Percentiles rank a stretch among this genome's conserved stretches.
Evolutionary conservation across 73 alveolate genomes (phyloP).

Genomic region (Symbiodinium natans): DNA sequence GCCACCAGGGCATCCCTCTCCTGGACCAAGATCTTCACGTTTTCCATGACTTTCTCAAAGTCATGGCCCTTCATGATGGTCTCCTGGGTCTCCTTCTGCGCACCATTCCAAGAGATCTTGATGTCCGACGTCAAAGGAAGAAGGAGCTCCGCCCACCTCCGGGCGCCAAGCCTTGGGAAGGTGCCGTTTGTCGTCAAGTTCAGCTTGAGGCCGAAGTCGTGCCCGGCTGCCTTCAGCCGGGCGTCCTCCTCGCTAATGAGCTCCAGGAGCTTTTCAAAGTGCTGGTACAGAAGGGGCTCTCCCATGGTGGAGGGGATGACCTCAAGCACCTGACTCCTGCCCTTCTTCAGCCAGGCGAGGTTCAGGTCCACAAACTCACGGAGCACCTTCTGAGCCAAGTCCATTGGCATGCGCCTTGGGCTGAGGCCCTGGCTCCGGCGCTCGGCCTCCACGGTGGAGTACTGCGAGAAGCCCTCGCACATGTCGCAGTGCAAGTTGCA

Average conservation of each 20-base stretch:
- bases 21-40: neutral
- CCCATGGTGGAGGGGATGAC: slow-evolving; percentile 58
- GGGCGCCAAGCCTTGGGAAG: slow-evolving; percentile 17
- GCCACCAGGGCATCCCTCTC: neutral
- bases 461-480: slow-evolving; percentile 31
- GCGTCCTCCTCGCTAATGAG: neutral
- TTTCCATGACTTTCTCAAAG: slow-evolving; percentile 9
- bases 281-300: slow-evolving; percentile 26
- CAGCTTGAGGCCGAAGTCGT: neutral
- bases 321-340: neutral
- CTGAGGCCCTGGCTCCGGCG: neutral
- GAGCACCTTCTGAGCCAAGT: slow-evolving; percentile 36
- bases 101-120: slow-evolving; percentile 51
- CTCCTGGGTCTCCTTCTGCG: slow-evolving; percentile 3
- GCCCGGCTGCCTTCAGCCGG: slow-evolving; percentile 8
- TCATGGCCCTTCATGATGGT: slow-evolving; percentile 21
- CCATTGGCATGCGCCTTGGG: slow-evolving; percentile 5
- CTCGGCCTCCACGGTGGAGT: slow-evolving; percentile 29
- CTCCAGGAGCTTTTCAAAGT: neutral
- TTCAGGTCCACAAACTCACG: slow-evolving; percentile 16
- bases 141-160: neutral
- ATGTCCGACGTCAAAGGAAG: slow-evolving; percentile 27
- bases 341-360: neutral
- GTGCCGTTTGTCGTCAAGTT: slow-evolving; percentile 42
- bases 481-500: slow-evolving; percentile 31